Evolutionary conservation across 73 alveolate genomes (phyloP), one percentile per base, ranked within the genome.

Genomic region (Halteria grandinella): DNA sequence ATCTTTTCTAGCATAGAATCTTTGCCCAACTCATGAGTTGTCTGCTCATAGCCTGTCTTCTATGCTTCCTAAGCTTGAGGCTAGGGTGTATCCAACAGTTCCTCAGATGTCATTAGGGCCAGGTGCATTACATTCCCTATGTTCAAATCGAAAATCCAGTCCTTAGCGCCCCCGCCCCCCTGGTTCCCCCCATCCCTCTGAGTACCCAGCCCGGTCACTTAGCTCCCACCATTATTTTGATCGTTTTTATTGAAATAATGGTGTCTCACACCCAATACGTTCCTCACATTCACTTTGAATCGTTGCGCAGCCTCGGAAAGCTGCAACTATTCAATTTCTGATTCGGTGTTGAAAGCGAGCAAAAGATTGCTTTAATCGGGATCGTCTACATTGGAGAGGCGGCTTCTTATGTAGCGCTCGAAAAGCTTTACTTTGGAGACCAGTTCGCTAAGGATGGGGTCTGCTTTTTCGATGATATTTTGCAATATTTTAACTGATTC

Each of bases 71-170:
- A n/a, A n/a, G 47, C 47, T 36, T 36, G 47, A 7, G 11, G 47
- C 11, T 36, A 7, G 11, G 5, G n/a, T 5, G 47, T 36, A 11
- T 36, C n/a, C n/a, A n/a, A n/a, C 2, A 70, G 72, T 24, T 70
- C 83, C n/a, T 70, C 83, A 5, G 83, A 44, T 1, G 72, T 71
- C 83, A 70, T 70, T 18, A 70, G 32, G 73, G 90, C 70, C 77
- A 90, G 77, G 72, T 90, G 90, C 97, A 90, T 90, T 8, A 90
- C 90, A 73, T 90, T 90, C 0, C 97, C 97, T 31, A 90, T 90
- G 69, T 90, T 90, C 36, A 90, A 69, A 52, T 85, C 66, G 73
- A 79, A 87, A 21, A 90, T 90, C 97, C 97, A 90, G 69, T 90
- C 97, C 4, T 75, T 78, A 15, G 59, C 47, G 5, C 11, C n/a